Evolutionary conservation across 2,329 filamentous ascomycete genomes (phyloP).

Genomic region (Diplodia sapinea): DNA sequence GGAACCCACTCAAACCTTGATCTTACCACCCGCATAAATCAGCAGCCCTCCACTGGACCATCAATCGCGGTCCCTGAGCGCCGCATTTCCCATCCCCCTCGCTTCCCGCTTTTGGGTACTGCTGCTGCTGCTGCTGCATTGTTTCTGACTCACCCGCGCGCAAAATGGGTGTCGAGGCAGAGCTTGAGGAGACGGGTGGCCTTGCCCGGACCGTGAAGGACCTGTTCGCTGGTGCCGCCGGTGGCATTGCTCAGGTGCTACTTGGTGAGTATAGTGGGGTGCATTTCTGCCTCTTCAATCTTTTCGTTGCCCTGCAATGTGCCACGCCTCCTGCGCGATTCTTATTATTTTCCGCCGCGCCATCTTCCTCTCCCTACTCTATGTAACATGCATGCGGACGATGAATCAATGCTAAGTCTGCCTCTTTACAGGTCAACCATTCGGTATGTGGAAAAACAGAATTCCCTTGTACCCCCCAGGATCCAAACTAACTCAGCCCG

Average conservation of each 20-base stretch:
- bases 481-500: constrained; percentile 35
- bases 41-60: constrained; percentile 25
- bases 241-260: constrained; percentile 91
- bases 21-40: constrained; percentile 18
- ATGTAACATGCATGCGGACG: not conserved
- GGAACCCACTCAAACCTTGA: constrained; percentile 24
- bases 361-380: not conserved
- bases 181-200: constrained; percentile 46
- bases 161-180: constrained; percentile 46
- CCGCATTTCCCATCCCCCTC: not conserved
- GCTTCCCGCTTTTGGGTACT: not conserved
- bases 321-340: not conserved
- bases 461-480: constrained; percentile 6
- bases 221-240: constrained; percentile 85
- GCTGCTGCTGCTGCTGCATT: constrained; percentile 4
- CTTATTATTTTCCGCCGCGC: not conserved
- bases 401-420: not conserved
- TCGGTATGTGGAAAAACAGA: constrained; percentile 57
- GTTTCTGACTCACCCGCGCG: constrained; percentile 4
- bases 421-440: constrained; percentile 63
- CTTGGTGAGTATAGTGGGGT: constrained; percentile 68
- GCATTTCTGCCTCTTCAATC: not conserved
- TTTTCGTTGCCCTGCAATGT: not conserved
- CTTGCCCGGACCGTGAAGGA: constrained; percentile 72
- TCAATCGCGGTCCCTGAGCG: constrained; percentile 2